phyloP scores from a whole-genome alignment of 169 alveolate genomes.

The Babesia divergens region DNA sequence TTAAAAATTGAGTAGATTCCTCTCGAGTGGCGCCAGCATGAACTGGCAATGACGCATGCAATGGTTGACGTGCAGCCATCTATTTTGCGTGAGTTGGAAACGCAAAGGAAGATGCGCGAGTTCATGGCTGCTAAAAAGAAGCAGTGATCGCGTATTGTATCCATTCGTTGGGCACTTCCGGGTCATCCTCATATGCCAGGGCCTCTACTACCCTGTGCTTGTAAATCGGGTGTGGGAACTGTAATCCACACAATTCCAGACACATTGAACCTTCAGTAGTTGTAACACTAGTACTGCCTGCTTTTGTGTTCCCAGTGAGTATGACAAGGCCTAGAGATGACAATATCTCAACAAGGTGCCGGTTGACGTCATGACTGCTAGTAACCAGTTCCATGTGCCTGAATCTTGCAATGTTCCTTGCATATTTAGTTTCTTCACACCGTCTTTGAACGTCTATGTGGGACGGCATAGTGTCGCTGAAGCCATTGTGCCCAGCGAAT shows the following conservation, averaged over 20 bases:
- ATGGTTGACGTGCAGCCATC: slow-evolving; percentile 69
- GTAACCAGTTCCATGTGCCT: slow-evolving; percentile 34
- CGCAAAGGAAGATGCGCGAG: slow-evolving; percentile 63
- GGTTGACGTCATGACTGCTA: slow-evolving; percentile 13
- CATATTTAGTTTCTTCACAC: neutral
- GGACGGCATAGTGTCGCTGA: too few relatives aligned
- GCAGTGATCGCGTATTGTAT: slow-evolving; percentile 7
- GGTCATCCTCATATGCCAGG: neutral
- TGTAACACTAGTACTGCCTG: neutral
- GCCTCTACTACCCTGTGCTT: slow-evolving; percentile 26
- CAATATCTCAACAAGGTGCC: slow-evolving; percentile 33
- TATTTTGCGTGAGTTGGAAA: slow-evolving; percentile 59
- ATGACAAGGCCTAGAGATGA: slow-evolving; percentile 33
- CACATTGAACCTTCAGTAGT: neutral
- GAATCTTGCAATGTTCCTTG: neutral
- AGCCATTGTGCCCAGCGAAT: neutral
- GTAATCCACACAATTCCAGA: slow-evolving; percentile 24
- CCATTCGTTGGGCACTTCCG: slow-evolving; percentile 19
- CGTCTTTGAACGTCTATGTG: too few relatives aligned
- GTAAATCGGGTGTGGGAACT: slow-evolving; percentile 57
- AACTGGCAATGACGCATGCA: slow-evolving; percentile 59
- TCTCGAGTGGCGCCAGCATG: slow-evolving; percentile 66
- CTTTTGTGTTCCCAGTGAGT: neutral
- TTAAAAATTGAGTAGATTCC: slow-evolving; percentile 17
- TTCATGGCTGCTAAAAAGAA: slow-evolving; percentile 23